Percentiles rank a stretch among this genome's conserved stretches.
These are phyloP conservation scores for Biscogniauxia marginata DNA, from an alignment of 2,329 filamentous ascomycete species.

Conservation along the genomic window DNA sequence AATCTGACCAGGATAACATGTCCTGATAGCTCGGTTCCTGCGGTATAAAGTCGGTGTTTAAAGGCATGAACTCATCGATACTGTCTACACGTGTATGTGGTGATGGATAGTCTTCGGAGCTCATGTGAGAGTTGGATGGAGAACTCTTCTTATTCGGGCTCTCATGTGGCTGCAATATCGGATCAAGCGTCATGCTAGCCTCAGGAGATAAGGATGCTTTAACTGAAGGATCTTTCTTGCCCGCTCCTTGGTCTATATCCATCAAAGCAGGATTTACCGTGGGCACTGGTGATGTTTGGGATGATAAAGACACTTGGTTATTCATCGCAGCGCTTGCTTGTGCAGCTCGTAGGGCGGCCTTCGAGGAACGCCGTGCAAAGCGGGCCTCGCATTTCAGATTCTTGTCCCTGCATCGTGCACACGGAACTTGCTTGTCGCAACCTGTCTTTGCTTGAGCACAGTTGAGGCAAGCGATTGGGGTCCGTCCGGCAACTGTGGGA, in stretches of 20 bases:
- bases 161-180: constrained; percentile 31
- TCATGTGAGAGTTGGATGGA: constrained; percentile 34
- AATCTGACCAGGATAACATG: constrained; percentile 44
- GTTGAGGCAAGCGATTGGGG: constrained; percentile 49
- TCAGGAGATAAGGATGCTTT: constrained; percentile 31
- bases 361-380: constrained; percentile 51
- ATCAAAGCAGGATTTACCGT: constrained; percentile 37
- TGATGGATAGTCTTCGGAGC: constrained; percentile 36
- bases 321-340: constrained; percentile 38
- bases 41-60: constrained; percentile 35
- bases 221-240: constrained; percentile 26
- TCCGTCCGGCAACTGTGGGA: constrained; percentile 38
- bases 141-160: constrained; percentile 29
- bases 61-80: constrained; percentile 44
- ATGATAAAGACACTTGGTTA: constrained; percentile 12
- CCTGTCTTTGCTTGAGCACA: constrained; percentile 52
- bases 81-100: constrained; percentile 37
- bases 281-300: constrained; percentile 20
- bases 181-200: constrained; percentile 30
- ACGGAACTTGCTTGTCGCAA: constrained; percentile 50
- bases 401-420: constrained; percentile 49
- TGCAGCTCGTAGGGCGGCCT: constrained; percentile 44
- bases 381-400: constrained; percentile 47
- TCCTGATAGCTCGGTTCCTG: constrained; percentile 43
- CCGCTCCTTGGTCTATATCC: constrained; percentile 33